Evolutionary conservation across 257 asterid species (phyloP).

Genomic region (Solanum dulcamara): DNA sequence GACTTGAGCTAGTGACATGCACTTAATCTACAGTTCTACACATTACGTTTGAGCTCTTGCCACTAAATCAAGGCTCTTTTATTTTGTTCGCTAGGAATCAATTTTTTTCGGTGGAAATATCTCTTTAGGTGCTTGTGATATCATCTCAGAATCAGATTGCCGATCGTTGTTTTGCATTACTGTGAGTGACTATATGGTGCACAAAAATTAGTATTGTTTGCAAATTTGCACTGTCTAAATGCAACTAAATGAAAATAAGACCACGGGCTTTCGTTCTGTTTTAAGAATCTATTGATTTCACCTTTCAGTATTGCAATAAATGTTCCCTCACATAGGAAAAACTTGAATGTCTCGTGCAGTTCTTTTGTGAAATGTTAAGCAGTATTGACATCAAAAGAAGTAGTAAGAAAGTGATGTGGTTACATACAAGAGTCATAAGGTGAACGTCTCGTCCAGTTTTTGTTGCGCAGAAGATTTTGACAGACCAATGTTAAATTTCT

Average conservation of each 20-base stretch:
- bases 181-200: background rate
- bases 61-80: background rate
- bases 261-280: background rate
- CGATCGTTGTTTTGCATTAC: background rate
- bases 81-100: background rate
- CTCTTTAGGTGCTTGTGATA: background rate
- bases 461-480: background rate
- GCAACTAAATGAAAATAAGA: no score
- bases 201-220: background rate
- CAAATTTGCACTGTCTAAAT: background rate
- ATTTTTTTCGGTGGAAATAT: background rate
- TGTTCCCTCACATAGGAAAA: background rate
- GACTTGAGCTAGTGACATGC: background rate
- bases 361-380: background rate
- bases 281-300: background rate
- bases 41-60: background rate
- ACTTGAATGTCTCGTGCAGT: background rate
- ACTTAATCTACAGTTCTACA: background rate
- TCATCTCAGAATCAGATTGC: background rate
- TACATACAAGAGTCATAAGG: background rate
- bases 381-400: background rate
- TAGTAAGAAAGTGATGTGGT: background rate
- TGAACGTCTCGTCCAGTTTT: background rate
- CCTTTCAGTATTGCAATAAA: background rate
- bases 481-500: background rate